Percentiles rank a stretch among this genome's conserved stretches.
phyloP scores from a whole-genome alignment of 345 rosid species.

The Barbarea vulgaris region DNA sequence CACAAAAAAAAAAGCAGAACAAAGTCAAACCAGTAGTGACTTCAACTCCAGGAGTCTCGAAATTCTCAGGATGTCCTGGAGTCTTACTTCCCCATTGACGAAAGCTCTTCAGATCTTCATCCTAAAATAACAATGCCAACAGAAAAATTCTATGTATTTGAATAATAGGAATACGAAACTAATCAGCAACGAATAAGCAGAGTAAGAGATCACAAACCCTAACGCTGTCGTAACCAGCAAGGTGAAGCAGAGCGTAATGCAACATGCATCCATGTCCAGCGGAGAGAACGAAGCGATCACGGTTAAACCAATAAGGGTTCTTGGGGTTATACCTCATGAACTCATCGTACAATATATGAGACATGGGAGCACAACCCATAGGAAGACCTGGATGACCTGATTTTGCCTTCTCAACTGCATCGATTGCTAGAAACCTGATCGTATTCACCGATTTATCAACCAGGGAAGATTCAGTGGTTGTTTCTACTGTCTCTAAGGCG shows the following conservation, averaged over 20 bases:
- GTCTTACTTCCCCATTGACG: slow-evolving; percentile 90
- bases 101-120: slow-evolving; percentile 71
- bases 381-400: slow-evolving; percentile 98
- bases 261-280: slow-evolving; percentile 98
- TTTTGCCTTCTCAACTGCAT: slow-evolving; percentile 96
- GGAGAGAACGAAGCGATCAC: slow-evolving; percentile 92
- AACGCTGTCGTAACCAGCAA: slow-evolving; percentile 95
- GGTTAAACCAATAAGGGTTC: slow-evolving; percentile 97
- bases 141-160: too few species aligned
- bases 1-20: too few species aligned
- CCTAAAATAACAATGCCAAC: slow-evolving; percentile 46
- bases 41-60: slow-evolving; percentile 87
- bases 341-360: slow-evolving; percentile 88
- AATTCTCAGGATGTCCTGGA: slow-evolving; percentile 91
- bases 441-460: slow-evolving; percentile 83
- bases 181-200: too few species aligned
- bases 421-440: slow-evolving; percentile 82
- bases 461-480: slow-evolving; percentile 62
- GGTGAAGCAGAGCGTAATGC: slow-evolving; percentile 92
- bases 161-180: too few species aligned
- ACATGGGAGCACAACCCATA: slow-evolving; percentile 97
- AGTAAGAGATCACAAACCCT: slow-evolving; percentile 48
- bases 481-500: slow-evolving; percentile 56
- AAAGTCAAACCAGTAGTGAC: slow-evolving; percentile 95
- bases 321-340: slow-evolving; percentile 91